Conservation (phyloP, 2,329 filamentous ascomycete genomes). For the Epichloe amarillans region DNA sequence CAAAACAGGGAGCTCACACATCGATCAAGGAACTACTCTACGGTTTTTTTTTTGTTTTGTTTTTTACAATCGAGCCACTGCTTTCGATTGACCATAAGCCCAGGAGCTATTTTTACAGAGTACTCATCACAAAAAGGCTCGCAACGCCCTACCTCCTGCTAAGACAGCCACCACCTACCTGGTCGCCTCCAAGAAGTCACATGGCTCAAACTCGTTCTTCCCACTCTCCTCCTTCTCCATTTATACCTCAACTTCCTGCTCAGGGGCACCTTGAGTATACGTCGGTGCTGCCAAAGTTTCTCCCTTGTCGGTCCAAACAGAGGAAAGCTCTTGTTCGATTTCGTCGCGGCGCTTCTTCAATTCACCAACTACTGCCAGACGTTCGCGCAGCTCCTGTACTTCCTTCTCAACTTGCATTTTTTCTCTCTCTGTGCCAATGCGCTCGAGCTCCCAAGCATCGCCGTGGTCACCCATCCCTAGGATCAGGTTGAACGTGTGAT, state of each 20-base stretch:
- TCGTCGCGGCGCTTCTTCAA: constrained; percentile 69
- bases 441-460: constrained; percentile 85
- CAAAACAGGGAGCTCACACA: too few relatives aligned
- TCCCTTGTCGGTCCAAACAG: constrained; percentile 44
- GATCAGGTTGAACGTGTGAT: constrained; percentile 82
- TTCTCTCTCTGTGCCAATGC: constrained; percentile 84
- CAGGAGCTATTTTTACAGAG: too few relatives aligned
- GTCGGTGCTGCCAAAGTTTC: constrained; percentile 34
- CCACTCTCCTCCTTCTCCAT: background rate
- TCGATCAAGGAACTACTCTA: too few relatives aligned
- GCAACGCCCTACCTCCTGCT: too few relatives aligned
- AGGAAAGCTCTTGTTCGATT: constrained; percentile 69
- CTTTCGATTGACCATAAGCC: too few relatives aligned
- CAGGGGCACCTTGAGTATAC: constrained; percentile 18
- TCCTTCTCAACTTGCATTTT: constrained; percentile 91
- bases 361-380: constrained; percentile 65
- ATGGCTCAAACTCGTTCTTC: background rate
- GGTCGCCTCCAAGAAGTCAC: too few relatives aligned
- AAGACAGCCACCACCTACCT: too few relatives aligned
- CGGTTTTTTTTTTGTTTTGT: too few relatives aligned
- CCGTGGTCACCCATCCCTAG: constrained; percentile 69
- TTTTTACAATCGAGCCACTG: too few relatives aligned
- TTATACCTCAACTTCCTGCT: background rate
- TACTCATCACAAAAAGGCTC: too few relatives aligned
- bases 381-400: constrained; percentile 67